These are phyloP conservation scores for Euphorbia corollata DNA, from an alignment of 441 rosid species.

Conservation along the genomic window DNA sequence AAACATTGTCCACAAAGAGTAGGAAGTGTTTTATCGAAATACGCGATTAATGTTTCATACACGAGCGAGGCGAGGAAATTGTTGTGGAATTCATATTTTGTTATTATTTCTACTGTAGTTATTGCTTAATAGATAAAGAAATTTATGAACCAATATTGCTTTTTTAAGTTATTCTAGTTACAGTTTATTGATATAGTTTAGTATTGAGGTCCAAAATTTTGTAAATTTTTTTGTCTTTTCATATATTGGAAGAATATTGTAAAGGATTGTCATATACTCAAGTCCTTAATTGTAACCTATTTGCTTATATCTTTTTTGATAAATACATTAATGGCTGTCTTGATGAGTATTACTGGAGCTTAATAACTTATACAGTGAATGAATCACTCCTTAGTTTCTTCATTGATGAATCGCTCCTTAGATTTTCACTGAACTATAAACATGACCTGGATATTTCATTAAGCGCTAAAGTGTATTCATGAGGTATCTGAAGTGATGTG, in stretches of 20 bases:
- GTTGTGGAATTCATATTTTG: neutral
- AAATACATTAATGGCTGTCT: neutral
- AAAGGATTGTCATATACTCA: neutral
- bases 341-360: neutral
- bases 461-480: neutral
- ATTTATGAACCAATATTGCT: too few relatives aligned
- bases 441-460: neutral
- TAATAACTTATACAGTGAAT: neutral
- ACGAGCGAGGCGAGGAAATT: neutral
- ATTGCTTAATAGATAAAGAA: neutral
- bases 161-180: too few relatives aligned
- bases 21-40: too few relatives aligned
- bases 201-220: neutral
- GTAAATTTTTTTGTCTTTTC: neutral
- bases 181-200: too few relatives aligned
- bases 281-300: neutral
- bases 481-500: slow-evolving; percentile 5
- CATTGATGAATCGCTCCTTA: too few relatives aligned
- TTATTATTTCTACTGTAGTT: neutral
- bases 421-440: neutral
- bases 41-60: neutral
- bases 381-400: neutral
- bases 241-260: neutral
- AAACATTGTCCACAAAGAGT: too few relatives aligned
- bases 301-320: neutral